Evolutionary conservation across 768 basidiomycete species (phyloP), one percentile per base, ranked within the genome.

Genomic region (Pleurotus cornucopiae): DNA sequence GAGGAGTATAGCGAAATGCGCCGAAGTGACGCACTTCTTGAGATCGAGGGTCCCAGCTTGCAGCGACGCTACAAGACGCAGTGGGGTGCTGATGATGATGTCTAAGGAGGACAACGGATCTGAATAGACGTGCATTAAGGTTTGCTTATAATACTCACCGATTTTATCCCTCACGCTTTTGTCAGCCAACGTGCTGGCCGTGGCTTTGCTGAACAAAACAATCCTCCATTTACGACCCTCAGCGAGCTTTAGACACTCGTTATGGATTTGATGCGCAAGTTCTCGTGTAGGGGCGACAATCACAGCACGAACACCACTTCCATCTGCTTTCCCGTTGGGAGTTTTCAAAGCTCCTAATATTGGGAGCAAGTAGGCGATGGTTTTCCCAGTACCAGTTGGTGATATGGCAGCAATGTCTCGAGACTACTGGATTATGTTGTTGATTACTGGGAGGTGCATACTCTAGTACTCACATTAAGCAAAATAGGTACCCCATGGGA

Each of bases 381-480:
- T 99, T 75, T 99, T 99, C 58, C 97, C 97, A 7, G 92, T 95
- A 49, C 97, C 97, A 4, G 97, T 99, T 0, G 97, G 97, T 0
- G 97, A 97, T 16, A 98, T 89, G 25, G 95, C 96, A 53, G 91
- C 87, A 20, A 97, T 77, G 70, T 99, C 96, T 56, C 91, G 85
- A 58, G 75, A 77, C 91, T 91, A 57, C 25, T 20, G 40, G 4
- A 49, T 46, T 11, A 37, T 23, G 18, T 49, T 54, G 47, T 57
- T 63, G 6, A 60, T 25, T 30, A 43, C 43, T 49, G 38, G 26
- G 16, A 59, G 25, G 43, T 30, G 30, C 6, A 37, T 14, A 13
- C 2, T 37, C 30, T 44, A 46, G 38, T 38, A 63, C 82, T 56
- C 58, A 88, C 91, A 74, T 92, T 83, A 38, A 94, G 70, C 52